Evolutionary conservation across 371 early-diverging fungal genomes (phyloP).

Genomic region (Syncephalastrum racemosum): DNA sequence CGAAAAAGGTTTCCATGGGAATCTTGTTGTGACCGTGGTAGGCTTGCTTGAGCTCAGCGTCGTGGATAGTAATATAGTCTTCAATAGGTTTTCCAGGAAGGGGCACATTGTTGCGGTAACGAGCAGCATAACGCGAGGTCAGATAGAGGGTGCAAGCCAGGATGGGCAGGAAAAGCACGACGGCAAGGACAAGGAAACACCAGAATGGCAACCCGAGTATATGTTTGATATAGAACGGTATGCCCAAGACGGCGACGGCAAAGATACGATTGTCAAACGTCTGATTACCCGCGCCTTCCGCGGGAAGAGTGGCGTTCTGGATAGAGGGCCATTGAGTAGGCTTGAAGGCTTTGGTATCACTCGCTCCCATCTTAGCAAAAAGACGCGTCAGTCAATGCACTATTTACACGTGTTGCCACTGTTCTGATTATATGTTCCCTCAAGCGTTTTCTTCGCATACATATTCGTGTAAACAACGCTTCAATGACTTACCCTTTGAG

Average conservation of each 20-base stretch:
- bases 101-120: conserved; percentile 68
- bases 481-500: too few species aligned
- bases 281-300: conserved; percentile 79
- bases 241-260: conserved; percentile 48
- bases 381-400: too few species aligned
- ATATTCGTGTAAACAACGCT: too few species aligned
- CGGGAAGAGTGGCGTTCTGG: conserved; percentile 64
- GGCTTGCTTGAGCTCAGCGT: conserved; percentile 66
- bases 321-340: conserved; percentile 60
- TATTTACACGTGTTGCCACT: too few species aligned
- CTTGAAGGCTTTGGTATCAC: conserved; percentile 31
- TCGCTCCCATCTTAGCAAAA: conserved; percentile 12
- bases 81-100: conserved; percentile 82
- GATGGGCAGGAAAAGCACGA: conserved; percentile 66
- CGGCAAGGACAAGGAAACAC: conserved; percentile 61
- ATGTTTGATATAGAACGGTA: conserved; percentile 63
- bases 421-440: too few species aligned
- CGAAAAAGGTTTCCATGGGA: conserved; percentile 95
- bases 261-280: conserved; percentile 69
- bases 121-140: conserved; percentile 67
- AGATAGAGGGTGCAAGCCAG: conserved; percentile 68
- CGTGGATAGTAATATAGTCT: conserved; percentile 86
- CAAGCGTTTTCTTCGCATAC: too few species aligned
- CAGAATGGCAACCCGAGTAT: conserved; percentile 57
- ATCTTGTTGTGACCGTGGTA: conserved; percentile 85